Evolutionary conservation across 2,329 filamentous ascomycete species (phyloP).

Genomic region (Bipolaris gigantea): DNA sequence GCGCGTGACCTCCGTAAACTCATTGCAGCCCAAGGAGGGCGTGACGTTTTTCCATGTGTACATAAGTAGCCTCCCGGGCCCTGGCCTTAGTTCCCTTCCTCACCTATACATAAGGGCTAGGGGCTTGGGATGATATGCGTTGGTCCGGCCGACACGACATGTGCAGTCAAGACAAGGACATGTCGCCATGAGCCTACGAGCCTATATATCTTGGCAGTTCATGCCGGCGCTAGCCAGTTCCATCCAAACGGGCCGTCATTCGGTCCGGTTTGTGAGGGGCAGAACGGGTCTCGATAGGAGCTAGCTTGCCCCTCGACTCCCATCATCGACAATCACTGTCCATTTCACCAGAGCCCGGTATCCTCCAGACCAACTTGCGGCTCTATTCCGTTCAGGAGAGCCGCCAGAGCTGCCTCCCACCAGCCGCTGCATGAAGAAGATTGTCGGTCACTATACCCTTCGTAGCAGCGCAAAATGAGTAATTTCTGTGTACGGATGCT

Average conservation of each 20-base stretch:
- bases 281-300: not conserved
- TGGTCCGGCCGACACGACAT: not conserved
- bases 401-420: not conserved
- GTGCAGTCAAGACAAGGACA: not conserved
- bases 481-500: not conserved
- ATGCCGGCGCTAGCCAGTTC: conserved; percentile 1
- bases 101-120: not conserved
- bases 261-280: conserved; percentile 2
- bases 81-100: not conserved
- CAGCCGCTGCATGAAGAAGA: not conserved
- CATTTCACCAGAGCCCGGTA: not conserved
- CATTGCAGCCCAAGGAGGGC: not conserved
- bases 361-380: not conserved
- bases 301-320: not conserved
- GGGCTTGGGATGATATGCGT: not conserved
- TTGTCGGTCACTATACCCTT: not conserved
- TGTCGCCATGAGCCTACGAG: not conserved
- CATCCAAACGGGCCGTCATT: not conserved
- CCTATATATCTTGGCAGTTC: not conserved
- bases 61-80: not conserved
- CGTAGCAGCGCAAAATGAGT: not conserved
- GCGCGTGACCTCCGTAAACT: not conserved
- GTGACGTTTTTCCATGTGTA: no score
- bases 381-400: not conserved
- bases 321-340: not conserved